Conservation (phyloP, 2,329 filamentous ascomycete genomes). For the Fusarium hostae region DNA sequence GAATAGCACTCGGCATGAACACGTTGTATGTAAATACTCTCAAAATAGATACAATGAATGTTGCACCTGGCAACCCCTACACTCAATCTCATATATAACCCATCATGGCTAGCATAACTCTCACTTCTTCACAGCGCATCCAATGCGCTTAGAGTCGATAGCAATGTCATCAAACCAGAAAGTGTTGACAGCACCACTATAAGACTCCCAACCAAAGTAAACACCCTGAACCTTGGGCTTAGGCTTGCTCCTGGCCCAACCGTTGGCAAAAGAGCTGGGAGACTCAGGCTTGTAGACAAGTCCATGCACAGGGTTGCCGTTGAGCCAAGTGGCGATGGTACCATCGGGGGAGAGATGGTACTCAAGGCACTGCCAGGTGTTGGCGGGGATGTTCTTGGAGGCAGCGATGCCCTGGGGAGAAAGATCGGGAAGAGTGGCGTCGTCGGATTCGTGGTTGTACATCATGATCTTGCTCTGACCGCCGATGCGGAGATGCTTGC, state of each 20-base stretch:
- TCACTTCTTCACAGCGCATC: slow-evolving; percentile 30
- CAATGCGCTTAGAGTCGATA: slow-evolving; percentile 47
- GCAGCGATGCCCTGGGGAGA: slow-evolving; percentile 68
- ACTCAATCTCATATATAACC: slow-evolving; percentile 11
- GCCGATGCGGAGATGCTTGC: slow-evolving; percentile 71
- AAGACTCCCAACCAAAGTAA: slow-evolving; percentile 73
- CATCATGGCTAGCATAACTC: background rate
- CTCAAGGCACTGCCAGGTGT: slow-evolving; percentile 68
- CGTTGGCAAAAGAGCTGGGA: slow-evolving; percentile 54
- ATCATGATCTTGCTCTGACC: slow-evolving; percentile 70
- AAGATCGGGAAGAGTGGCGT: slow-evolving; percentile 70
- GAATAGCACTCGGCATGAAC: background rate
- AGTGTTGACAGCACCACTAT: slow-evolving; percentile 69
- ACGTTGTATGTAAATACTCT: slow-evolving; percentile 2
- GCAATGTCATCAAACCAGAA: slow-evolving; percentile 72
- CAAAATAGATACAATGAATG: slow-evolving; percentile 26
- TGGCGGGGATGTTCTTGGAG: slow-evolving; percentile 61
- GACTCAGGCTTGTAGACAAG: slow-evolving; percentile 56
- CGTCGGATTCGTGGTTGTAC: slow-evolving; percentile 72
- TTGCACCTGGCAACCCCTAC: slow-evolving; percentile 19
- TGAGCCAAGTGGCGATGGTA: slow-evolving; percentile 70
- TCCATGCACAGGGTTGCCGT: slow-evolving; percentile 61
- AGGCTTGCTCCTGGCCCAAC: slow-evolving; percentile 60
- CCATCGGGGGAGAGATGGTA: slow-evolving; percentile 69
- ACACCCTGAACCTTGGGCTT: slow-evolving; percentile 65